These are phyloP conservation scores for Nicotiana sylvestris DNA, from an alignment of 257 asterid genomes.

Conservation along the genomic window DNA sequence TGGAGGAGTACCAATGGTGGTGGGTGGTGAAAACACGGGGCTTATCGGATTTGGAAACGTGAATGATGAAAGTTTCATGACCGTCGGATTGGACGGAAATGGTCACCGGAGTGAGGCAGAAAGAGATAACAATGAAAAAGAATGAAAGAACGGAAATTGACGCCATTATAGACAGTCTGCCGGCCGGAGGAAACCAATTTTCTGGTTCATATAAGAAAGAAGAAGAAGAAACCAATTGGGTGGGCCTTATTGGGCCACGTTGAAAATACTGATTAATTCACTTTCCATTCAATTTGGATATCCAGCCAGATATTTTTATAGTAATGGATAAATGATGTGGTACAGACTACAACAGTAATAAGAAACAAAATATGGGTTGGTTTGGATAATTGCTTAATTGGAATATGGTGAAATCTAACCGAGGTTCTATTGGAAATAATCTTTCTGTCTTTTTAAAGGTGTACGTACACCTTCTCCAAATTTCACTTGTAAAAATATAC, in stretches of 20 bases:
- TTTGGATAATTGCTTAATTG: background rate
- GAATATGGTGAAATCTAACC: background rate
- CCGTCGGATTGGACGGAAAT: slow-evolving; percentile 29
- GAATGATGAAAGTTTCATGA: slow-evolving; percentile 71
- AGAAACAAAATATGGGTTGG: background rate
- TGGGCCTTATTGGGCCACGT: slow-evolving; percentile 23
- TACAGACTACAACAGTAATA: too few species aligned
- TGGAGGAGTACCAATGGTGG: slow-evolving; percentile 68
- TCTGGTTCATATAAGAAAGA: background rate
- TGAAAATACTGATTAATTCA: slow-evolving; percentile 1
- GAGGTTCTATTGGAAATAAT: too few species aligned
- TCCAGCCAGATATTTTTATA: background rate
- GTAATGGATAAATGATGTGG: background rate
- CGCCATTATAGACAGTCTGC: background rate
- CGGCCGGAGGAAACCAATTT: background rate
- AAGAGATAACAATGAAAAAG: slow-evolving; percentile 26
- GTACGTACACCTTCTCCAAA: too few species aligned
- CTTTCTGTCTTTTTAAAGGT: too few species aligned
- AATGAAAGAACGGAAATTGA: slow-evolving; percentile 13
- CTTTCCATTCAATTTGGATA: background rate
- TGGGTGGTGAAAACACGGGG: slow-evolving; percentile 64
- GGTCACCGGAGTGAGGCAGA: background rate
- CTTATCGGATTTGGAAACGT: slow-evolving; percentile 56
- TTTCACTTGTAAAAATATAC: too few species aligned
- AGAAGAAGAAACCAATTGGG: background rate